phyloP scores from a whole-genome alignment of 1,284 basidiomycete species.

The Sanghuangporus baumii region DNA sequence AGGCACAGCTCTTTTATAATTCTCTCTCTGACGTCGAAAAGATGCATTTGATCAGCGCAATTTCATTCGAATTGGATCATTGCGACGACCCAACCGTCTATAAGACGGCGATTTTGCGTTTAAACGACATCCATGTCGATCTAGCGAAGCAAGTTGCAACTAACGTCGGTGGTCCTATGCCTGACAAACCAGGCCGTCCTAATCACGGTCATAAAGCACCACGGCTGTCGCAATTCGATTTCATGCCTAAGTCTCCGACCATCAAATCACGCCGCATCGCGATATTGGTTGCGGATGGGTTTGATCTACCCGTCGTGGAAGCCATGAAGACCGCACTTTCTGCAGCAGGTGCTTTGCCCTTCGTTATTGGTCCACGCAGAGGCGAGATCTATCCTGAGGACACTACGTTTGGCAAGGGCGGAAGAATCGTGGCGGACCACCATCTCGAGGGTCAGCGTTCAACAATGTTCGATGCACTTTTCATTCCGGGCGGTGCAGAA shows the following conservation, averaged over 20 bases:
- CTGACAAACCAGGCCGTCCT: conserved; percentile 37
- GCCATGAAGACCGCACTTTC: conserved; percentile 50
- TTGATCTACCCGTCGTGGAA: conserved; percentile 52
- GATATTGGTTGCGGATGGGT: conserved; percentile 70
- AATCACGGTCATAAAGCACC: conserved; percentile 55
- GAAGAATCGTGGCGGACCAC: conserved; percentile 52
- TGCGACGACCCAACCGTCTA: conserved; percentile 72
- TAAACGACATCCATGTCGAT: conserved; percentile 65
- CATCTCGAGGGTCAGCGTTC: conserved; percentile 73
- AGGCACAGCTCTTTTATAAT: conserved; percentile 77
- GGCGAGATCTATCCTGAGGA: conserved; percentile 47
- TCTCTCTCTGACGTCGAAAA: conserved; percentile 65
- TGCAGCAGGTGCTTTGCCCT: conserved; percentile 50
- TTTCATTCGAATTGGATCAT: conserved; percentile 76
- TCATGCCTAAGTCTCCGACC: conserved; percentile 55
- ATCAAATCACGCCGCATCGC: conserved; percentile 66
- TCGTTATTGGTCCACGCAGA: conserved; percentile 65
- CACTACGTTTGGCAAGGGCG: conserved; percentile 28
- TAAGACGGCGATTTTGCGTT: conserved; percentile 55
- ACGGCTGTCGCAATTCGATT: conserved; percentile 57
- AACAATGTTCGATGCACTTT: conserved; percentile 74
- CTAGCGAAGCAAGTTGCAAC: conserved; percentile 61
- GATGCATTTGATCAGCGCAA: conserved; percentile 56
- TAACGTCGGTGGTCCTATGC: conserved; percentile 56
- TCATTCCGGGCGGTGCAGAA: conserved; percentile 61